Evolutionary conservation across 306 rosid species (phyloP), one percentile per base, ranked within the genome.

Genomic region (Dalbergia cultrata): DNA sequence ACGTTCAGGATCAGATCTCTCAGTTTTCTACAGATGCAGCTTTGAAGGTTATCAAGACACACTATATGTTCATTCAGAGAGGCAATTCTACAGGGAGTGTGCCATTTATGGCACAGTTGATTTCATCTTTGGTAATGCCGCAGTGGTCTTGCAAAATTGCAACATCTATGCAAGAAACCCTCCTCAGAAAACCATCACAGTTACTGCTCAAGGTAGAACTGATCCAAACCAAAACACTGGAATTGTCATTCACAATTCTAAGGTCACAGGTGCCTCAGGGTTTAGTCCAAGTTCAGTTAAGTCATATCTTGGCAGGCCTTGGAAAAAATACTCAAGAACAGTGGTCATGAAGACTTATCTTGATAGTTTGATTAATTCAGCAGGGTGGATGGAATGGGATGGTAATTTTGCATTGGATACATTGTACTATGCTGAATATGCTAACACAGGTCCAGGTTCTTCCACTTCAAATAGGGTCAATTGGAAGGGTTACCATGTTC

Each of bases 1-100:
- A 1, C 92, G 98, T 7, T 94, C 97, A 0, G 92, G 94, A 16
- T 94, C 98, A 4, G 98, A 94, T 56, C 84, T 89, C 11, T 92
- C 97, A 6, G 98, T 92, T 0, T 90, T 92, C 34, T 92, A 90
- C 49, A 81, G 19, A 33, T 94, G 98, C 19, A 60, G 97, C 18
- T 90, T 94, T 12, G 95, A 94, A 72, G 98, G 98, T 8, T 90
- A 63, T 21, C 98, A 94, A 81, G 98, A 94, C 82, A 94, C 98
- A 35, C 85, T 94, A 1, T 90, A 92, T 50, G 97, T 90, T 12
- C 81, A 88, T 39, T 88, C 98, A 0, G 85, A 89, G 13, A 74
- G 98, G 11, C 98, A 94, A 81, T 94, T 94, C 41, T 94, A 92
- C 7, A 80, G 85, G 9, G 91, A 93, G 56, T 93, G 98, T 67